Evolutionary conservation across 163 green algal genomes (phyloP).

Genomic region (Chlamydomonas reinhardtii): DNA sequence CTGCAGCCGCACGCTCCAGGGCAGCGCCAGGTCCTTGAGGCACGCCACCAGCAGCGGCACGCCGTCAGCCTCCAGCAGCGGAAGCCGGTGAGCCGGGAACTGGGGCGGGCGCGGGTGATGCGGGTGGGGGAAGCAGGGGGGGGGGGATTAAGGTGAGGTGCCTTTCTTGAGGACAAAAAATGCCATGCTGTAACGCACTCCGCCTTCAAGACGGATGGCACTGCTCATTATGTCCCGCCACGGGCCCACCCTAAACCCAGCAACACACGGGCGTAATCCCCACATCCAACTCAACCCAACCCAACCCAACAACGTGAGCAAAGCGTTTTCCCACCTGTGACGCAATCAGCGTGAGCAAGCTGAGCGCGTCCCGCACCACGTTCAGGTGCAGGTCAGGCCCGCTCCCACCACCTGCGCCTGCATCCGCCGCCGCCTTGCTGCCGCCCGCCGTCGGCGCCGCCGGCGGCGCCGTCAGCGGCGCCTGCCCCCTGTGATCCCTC

Average conservation of each 20-base stretch:
- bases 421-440: not conserved
- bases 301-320: rapidly evolving
- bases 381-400: not conserved
- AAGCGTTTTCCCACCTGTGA: not conserved
- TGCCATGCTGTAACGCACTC: no score
- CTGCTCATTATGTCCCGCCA: no score
- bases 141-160: no score
- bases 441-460: not conserved
- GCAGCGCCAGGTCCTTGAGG: constrained; percentile 7
- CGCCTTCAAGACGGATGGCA: no score
- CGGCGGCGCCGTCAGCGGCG: not conserved
- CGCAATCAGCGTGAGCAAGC: not conserved
- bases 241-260: no score
- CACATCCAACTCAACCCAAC: no score
- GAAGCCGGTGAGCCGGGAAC: constrained; percentile 11
- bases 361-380: constrained; percentile 38
- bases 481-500: not conserved
- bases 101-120: not conserved
- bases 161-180: no score
- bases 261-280: no score
- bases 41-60: not conserved
- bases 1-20: constrained; percentile 18
- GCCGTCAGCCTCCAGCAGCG: constrained; percentile 27
- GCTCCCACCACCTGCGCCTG: not conserved
- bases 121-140: not conserved